A percentile compares a stretch with the other conserved stretches of the same genome.
Evolutionary conservation across 495 filamentous ascomycete genomes (phyloP).

Genomic region (Apodospora peruviana): DNA sequence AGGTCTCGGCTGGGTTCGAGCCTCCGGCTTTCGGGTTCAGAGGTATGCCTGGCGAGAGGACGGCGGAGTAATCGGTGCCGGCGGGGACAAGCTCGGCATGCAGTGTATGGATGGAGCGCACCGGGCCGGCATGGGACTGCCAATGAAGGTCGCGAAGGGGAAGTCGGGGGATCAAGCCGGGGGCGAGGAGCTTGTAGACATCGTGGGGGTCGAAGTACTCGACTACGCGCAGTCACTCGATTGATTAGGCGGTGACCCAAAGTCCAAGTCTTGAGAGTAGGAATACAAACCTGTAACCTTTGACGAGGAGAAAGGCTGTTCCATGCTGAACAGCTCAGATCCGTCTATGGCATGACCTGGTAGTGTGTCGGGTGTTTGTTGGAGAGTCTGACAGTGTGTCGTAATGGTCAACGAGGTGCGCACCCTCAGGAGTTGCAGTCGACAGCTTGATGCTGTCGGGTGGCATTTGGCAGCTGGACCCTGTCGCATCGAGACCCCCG

Average conservation of each 20-base stretch:
- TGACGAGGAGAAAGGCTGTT: conserved; percentile 58
- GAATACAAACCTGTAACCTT: conserved; percentile 60
- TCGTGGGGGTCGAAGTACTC: conserved; percentile 86
- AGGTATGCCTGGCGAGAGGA: conserved; percentile 33
- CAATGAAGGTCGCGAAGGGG: conserved; percentile 93
- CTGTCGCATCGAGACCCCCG: background rate
- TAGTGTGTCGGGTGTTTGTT: background rate
- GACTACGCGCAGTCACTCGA: conserved; percentile 27
- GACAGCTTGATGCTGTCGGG: too few species aligned
- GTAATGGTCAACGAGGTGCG: too few species aligned
- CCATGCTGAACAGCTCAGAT: conserved; percentile 44
- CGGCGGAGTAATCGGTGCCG: conserved; percentile 24
- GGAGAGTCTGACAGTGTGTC: background rate
- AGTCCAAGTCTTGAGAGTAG: too few species aligned
- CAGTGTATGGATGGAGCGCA: conserved; percentile 86
- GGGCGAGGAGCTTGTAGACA: conserved; percentile 73
- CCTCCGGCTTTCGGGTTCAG: conserved; percentile 23
- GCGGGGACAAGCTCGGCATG: conserved; percentile 78
- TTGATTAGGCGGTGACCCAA: background rate
- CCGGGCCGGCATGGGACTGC: conserved; percentile 86
- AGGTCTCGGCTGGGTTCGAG: conserved; percentile 36
- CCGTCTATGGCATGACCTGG: conserved; percentile 24
- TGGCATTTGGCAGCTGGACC: background rate
- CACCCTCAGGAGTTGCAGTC: too few species aligned
- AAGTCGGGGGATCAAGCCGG: conserved; percentile 68